These are phyloP conservation scores for Solanum hybrid DNA, from an alignment of 305 asterid genomes.

Conservation along the genomic window DNA sequence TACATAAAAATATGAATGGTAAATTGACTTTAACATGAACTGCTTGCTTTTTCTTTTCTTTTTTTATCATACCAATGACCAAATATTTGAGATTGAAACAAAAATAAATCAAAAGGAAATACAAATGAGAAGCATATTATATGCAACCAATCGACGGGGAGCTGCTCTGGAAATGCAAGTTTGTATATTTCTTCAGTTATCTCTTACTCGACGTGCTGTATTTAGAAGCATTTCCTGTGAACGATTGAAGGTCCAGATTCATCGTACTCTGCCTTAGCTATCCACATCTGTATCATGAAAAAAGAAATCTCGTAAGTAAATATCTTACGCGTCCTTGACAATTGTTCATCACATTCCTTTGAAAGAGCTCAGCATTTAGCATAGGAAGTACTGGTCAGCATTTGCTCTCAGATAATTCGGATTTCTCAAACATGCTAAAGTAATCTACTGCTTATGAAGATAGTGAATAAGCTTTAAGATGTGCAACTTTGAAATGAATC, in stretches of 20 bases:
- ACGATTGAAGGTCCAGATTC: conserved; percentile 68
- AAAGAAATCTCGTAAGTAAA: not conserved
- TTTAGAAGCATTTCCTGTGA: conserved; percentile 73
- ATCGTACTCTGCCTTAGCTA: conserved; percentile 67
- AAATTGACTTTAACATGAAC: conserved; percentile 16
- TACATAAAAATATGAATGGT: conserved; percentile 28
- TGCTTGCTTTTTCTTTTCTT: conserved; percentile 12
- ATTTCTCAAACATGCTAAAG: not conserved
- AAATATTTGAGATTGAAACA: conserved; percentile 22
- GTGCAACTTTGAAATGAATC: not conserved
- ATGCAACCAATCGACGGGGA: conserved; percentile 11
- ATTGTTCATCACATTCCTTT: not conserved
- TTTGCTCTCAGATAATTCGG: not conserved
- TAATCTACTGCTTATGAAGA: not conserved
- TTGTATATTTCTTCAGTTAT: not conserved
- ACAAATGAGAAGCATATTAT: conserved; percentile 28
- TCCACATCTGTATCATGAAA: conserved; percentile 57
- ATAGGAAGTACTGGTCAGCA: not conserved
- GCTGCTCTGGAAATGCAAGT: conserved; percentile 1
- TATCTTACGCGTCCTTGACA: not conserved
- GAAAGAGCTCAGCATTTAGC: not conserved
- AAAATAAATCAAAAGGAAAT: conserved; percentile 23
- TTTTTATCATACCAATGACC: conserved; percentile 21
- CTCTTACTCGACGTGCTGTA: not conserved
- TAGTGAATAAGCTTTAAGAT: not conserved